Percentiles rank a stretch among this genome's conserved stretches.
phyloP scores from a whole-genome alignment of 1,284 basidiomycete species.

The Lignosus rhinocerotis region DNA sequence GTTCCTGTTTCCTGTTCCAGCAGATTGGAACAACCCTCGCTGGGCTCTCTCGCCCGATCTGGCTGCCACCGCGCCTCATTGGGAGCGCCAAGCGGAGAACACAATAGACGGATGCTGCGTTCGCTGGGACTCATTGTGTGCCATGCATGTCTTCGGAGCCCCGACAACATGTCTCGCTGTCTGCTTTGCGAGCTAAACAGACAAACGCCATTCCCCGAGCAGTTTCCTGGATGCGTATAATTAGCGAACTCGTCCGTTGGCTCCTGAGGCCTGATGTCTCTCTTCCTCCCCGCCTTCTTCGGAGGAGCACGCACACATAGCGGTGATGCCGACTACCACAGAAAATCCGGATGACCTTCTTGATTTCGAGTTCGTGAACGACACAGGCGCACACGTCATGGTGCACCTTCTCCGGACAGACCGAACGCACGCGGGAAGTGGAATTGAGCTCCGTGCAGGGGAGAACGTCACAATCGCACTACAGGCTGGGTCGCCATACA shows the following conservation, averaged over 20 bases:
- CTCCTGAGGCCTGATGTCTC: background rate
- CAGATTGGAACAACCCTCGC: constrained; percentile 6
- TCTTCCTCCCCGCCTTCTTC: background rate
- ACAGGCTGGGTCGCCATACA: constrained; percentile 33
- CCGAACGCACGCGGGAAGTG: constrained; percentile 23
- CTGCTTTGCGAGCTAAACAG: background rate
- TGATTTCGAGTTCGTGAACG: constrained; percentile 51
- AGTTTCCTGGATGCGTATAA: constrained; percentile 3
- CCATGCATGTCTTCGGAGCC: constrained; percentile 10
- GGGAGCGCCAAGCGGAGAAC: constrained; percentile 11
- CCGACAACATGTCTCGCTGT: constrained; percentile 10
- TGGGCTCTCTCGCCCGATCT: constrained; percentile 11
- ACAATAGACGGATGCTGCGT: constrained; percentile 16
- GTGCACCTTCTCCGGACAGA: constrained; percentile 35
- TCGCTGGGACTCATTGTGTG: constrained; percentile 15
- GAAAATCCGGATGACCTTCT: constrained; percentile 50
- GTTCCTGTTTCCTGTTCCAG: background rate
- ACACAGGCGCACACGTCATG: constrained; percentile 38
- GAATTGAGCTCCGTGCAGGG: constrained; percentile 27
- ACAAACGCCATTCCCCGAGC: background rate
- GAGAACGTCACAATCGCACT: constrained; percentile 32
- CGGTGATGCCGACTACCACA: constrained; percentile 43
- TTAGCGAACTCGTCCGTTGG: background rate
- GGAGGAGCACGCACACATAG: background rate
- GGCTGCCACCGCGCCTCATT: background rate